Conservation (phyloP, 2,329 filamentous ascomycete genomes). For the Pyrenophora graminea region DNA sequence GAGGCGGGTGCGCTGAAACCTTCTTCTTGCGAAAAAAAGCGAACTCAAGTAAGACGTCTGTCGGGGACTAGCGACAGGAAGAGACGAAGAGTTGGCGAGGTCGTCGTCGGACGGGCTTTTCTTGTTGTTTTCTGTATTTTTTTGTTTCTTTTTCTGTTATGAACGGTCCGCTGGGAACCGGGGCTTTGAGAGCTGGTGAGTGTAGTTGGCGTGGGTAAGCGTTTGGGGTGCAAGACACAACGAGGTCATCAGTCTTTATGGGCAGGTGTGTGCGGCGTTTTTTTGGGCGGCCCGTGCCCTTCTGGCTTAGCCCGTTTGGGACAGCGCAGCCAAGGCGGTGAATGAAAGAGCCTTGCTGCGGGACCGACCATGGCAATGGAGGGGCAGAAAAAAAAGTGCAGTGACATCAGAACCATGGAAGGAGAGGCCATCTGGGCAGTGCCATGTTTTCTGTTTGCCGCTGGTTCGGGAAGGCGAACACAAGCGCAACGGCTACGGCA, state of each 20-base stretch:
- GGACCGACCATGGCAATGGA: slow-evolving; percentile 8
- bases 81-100: slow-evolving; percentile 30
- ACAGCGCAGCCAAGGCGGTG: slow-evolving; percentile 25
- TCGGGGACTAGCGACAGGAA: slow-evolving; percentile 37
- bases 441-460: not conserved
- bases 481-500: slow-evolving; percentile 6
- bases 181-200: slow-evolving; percentile 31
- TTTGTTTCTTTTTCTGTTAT: slow-evolving; percentile 48
- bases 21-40: slow-evolving; percentile 24
- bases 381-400: not conserved
- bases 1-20: slow-evolving; percentile 26
- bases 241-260: slow-evolving; percentile 26
- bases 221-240: slow-evolving; percentile 25
- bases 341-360: slow-evolving; percentile 24
- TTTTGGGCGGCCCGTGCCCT: slow-evolving; percentile 21
- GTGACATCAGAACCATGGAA: not conserved
- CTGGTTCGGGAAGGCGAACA: not conserved
- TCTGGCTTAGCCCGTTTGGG: slow-evolving; percentile 19
- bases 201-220: slow-evolving; percentile 30
- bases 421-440: not conserved
- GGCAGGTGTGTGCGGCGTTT: slow-evolving; percentile 33
- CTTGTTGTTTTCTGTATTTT: slow-evolving; percentile 47
- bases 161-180: slow-evolving; percentile 40
- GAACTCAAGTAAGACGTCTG: slow-evolving; percentile 26
- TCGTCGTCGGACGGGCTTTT: slow-evolving; percentile 38